phyloP scores from a whole-genome alignment of 2,329 filamentous ascomycete species.

The Penicillium griseofulvum region DNA sequence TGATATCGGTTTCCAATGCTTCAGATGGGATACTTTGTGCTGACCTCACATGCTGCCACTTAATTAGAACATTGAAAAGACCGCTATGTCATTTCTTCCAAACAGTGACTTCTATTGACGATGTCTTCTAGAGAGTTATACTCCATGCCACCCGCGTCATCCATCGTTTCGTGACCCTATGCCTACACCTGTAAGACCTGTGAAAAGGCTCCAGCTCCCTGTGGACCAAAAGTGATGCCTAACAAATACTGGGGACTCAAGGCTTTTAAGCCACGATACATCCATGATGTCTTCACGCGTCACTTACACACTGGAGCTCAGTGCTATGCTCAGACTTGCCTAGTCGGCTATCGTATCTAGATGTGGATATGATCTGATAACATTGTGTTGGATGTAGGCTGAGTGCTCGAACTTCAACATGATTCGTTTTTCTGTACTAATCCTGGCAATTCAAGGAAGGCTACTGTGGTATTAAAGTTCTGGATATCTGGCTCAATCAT shows the following conservation, averaged over 20 bases:
- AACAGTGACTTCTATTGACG: neutral
- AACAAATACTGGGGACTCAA: neutral
- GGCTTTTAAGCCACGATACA: too few relatives aligned
- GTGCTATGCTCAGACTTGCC: neutral
- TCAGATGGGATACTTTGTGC: neutral
- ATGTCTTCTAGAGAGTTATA: neutral
- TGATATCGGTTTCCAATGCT: neutral
- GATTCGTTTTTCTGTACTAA: neutral
- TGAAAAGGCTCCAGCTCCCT: neutral
- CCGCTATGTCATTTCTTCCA: too few relatives aligned
- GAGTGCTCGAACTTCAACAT: too few relatives aligned
- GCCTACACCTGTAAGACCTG: neutral
- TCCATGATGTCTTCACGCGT: too few relatives aligned
- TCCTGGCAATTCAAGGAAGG: too few relatives aligned
- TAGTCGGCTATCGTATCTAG: neutral
- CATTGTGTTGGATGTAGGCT: neutral
- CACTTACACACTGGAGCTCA: neutral
- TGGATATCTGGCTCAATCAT: too few relatives aligned
- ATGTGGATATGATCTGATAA: neutral
- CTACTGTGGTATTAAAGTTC: too few relatives aligned
- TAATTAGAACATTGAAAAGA: neutral
- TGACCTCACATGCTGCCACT: neutral
- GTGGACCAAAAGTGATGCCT: neutral
- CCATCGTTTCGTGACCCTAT: neutral
- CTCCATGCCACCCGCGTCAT: neutral